Evolutionary conservation across 495 filamentous ascomycete genomes (phyloP), one percentile per base, ranked within the genome.

Genomic region (Aspergillus coremiiformis): DNA sequence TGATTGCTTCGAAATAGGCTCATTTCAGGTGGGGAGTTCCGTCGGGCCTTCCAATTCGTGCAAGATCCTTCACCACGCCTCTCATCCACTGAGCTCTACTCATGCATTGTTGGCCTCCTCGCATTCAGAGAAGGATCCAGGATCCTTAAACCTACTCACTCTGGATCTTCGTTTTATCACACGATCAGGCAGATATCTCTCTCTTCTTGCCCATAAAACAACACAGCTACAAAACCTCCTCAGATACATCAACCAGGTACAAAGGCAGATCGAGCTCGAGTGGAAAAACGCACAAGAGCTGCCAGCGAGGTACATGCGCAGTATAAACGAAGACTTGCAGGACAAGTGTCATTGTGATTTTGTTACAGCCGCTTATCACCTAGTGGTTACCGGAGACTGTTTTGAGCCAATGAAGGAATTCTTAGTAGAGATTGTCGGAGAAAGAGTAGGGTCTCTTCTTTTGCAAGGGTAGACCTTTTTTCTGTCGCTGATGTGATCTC

Each of bases 1-100:
- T 65, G 88, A 96, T 61, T 92, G 86, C 14, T 91, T 96, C 58
- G 76, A 87, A 49, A 86, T 95, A 50, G 90, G 93, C 1, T 81
- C 75, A 17, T 80, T 89, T 46, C 64, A 69, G 6, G 60, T 82
- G 23, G 57, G 65, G 11, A 51, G 52, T 30, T 43, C 61, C 24
- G 37, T 51, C 39, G 59, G 49, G 20, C 33, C 50, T 20, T 26
- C 47, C 39, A 41, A 46, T 2, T 58, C 61, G 10, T 68, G 63
- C 33, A 52, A 48, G 15, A 64, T 68, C 37, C 56, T 76, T 39
- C 55, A 66, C 19, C 86, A 94, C 63, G 77, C 84, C 19, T 89
- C 86, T 29, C 87, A 93, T 63, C 77, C 84, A 0, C 72, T 84
- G 39, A 77, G 80, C 46, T 86, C 86, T 5, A 93, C 87, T 0